A percentile compares a stretch with the other conserved stretches of the same genome.
phyloP scores from a whole-genome alignment of 441 rosid genomes.

The Euphorbia schlechtendalii region DNA sequence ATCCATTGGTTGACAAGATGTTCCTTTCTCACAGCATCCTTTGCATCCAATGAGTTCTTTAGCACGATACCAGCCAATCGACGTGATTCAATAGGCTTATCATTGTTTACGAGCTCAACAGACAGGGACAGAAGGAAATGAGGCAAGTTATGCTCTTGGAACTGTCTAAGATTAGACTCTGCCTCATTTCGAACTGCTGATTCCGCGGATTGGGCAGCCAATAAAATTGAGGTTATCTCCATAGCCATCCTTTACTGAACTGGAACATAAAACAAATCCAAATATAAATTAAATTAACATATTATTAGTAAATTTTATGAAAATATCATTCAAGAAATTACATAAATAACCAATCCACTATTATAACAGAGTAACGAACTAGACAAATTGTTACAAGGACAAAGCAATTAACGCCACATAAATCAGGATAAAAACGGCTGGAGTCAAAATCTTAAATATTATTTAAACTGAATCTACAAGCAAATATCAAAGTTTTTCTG shows the following conservation, averaged over 20 bases:
- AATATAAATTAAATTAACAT: background rate
- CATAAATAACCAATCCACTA: background rate
- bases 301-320: background rate
- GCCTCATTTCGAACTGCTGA: slow-evolving; percentile 68
- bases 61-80: slow-evolving; percentile 87
- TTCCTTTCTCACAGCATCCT: slow-evolving; percentile 59
- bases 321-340: background rate
- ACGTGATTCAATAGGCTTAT: slow-evolving; percentile 75
- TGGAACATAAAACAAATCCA: slow-evolving; percentile 9
- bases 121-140: slow-evolving; percentile 61
- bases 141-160: slow-evolving; percentile 75
- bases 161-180: slow-evolving; percentile 55
- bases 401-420: background rate
- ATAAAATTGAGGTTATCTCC: slow-evolving; percentile 67
- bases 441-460: background rate
- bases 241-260: slow-evolving; percentile 50
- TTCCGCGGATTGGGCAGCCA: slow-evolving; percentile 81
- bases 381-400: background rate
- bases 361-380: background rate
- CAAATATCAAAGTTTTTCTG: background rate
- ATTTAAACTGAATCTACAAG: background rate
- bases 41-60: slow-evolving; percentile 83
- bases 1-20: slow-evolving; percentile 73
- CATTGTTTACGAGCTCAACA: slow-evolving; percentile 66
- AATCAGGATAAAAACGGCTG: slow-evolving; percentile 1